Evolutionary conservation across 2,329 filamentous ascomycete genomes (phyloP).

Genomic region (Colletotrichum incanum): DNA sequence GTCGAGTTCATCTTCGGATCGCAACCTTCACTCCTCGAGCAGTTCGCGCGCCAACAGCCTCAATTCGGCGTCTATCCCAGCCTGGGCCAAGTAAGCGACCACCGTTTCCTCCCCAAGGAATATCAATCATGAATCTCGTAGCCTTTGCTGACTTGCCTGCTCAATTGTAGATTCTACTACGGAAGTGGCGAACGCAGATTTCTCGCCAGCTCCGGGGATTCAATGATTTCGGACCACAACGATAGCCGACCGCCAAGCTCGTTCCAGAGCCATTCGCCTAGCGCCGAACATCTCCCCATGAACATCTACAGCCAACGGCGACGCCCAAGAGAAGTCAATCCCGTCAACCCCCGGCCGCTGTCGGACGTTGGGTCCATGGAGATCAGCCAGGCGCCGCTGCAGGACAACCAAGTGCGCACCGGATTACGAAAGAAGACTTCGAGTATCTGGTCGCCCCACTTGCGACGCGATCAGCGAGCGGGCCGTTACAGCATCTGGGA

Average conservation of each 20-base stretch:
- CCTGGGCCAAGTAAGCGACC: conserved; percentile 66
- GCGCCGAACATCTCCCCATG: conserved; percentile 63
- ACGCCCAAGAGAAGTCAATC: conserved; percentile 57
- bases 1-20: conserved; percentile 65
- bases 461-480: conserved; percentile 75
- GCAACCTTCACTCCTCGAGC: conserved; percentile 66
- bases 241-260: conserved; percentile 65
- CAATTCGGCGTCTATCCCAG: conserved; percentile 62
- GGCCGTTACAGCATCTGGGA: conserved; percentile 78
- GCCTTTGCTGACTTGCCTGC: conserved; percentile 37
- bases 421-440: conserved; percentile 66
- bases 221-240: conserved; percentile 62
- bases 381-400: conserved; percentile 52
- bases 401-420: conserved; percentile 49
- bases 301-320: conserved; percentile 63
- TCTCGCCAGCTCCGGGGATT: conserved; percentile 64
- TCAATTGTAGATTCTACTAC: conserved; percentile 75
- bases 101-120: neutral
- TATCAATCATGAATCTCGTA: neutral
- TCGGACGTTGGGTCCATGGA: conserved; percentile 60
- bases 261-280: conserved; percentile 64
- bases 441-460: conserved; percentile 81
- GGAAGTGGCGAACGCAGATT: conserved; percentile 74
- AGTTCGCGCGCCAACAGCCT: conserved; percentile 66
- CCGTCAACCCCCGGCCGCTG: conserved; percentile 48